These are phyloP conservation scores for Eucalyptus regnans DNA, from an alignment of 345 rosid genomes.

Conservation along the genomic window DNA sequence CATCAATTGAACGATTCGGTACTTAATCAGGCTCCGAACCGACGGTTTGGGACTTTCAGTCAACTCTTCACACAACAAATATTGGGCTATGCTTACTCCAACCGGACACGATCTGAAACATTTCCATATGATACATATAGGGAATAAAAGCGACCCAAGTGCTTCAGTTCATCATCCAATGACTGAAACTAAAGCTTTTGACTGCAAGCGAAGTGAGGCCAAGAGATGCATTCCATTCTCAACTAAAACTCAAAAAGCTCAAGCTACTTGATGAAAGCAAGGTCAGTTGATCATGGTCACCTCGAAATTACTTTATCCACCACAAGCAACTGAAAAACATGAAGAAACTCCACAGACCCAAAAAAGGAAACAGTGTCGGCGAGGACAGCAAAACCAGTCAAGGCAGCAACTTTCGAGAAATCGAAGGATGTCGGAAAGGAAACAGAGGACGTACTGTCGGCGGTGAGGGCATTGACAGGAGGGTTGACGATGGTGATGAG, in stretches of 20 bases:
- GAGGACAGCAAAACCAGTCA: background rate
- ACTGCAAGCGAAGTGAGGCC: background rate
- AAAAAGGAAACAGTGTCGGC: background rate
- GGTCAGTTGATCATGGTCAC: background rate
- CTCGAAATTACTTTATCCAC: background rate
- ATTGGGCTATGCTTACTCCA: background rate
- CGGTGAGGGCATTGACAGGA: conserved; percentile 85
- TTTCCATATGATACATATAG: background rate
- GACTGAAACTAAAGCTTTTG: background rate
- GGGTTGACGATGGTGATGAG: conserved; percentile 76
- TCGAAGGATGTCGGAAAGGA: background rate
- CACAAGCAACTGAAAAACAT: background rate
- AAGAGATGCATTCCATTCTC: background rate
- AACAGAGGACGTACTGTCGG: conserved; percentile 37
- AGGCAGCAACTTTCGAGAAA: background rate
- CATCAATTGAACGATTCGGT: background rate
- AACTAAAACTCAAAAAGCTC: background rate
- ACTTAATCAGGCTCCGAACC: background rate
- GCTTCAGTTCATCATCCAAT: background rate
- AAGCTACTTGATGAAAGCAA: background rate
- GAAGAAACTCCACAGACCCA: background rate
- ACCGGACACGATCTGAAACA: background rate
- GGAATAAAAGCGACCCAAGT: background rate
- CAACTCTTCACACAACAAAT: background rate
- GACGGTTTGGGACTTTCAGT: background rate